Evolutionary conservation across 2,329 filamentous ascomycete species (phyloP).

Genomic region (Chaetomiaceae sp.): DNA sequence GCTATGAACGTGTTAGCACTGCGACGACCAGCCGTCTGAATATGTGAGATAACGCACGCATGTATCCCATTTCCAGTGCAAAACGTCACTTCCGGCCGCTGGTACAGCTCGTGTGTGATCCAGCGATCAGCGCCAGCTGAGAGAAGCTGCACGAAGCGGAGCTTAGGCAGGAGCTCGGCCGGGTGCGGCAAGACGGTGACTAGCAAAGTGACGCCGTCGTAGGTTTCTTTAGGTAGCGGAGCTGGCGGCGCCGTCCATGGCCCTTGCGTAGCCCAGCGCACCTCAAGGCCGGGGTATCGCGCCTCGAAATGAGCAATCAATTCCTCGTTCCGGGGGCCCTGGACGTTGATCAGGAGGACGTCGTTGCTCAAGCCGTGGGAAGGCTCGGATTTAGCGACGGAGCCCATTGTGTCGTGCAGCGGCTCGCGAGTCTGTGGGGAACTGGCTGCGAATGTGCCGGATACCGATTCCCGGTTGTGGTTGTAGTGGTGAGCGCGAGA

Average conservation of each 20-base stretch:
- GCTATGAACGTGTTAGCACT: conserved; percentile 12
- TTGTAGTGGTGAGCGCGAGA: too few relatives aligned
- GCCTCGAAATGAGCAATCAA: conserved; percentile 32
- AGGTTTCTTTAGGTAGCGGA: conserved; percentile 23
- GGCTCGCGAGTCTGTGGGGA: not conserved
- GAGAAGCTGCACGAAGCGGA: conserved; percentile 40
- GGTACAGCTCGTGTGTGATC: conserved; percentile 31
- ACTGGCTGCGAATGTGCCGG: too few relatives aligned
- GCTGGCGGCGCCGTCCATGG: not conserved
- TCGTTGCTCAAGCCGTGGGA: conserved; percentile 29
- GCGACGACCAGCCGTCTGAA: accelerated
- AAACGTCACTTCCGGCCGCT: conserved; percentile 32
- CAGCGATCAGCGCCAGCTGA: conserved; percentile 41
- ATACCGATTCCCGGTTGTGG: too few relatives aligned
- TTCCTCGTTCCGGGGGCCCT: conserved; percentile 25
- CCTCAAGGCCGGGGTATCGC: conserved; percentile 33
- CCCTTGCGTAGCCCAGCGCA: conserved; percentile 31
- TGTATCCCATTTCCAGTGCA: conserved; percentile 38
- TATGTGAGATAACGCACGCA: conserved; percentile 35
- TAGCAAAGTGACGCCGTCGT: conserved; percentile 38
- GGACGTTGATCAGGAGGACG: conserved; percentile 35
- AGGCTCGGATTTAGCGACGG: not conserved
- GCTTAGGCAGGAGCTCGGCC: conserved; percentile 27
- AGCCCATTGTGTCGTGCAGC: conserved; percentile 6
- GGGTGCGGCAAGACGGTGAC: conserved; percentile 30